Evolutionary conservation across 805 yeast species (phyloP), one percentile per base, ranked within the genome.

Genomic region (Teunomyces lycoperdinae): DNA sequence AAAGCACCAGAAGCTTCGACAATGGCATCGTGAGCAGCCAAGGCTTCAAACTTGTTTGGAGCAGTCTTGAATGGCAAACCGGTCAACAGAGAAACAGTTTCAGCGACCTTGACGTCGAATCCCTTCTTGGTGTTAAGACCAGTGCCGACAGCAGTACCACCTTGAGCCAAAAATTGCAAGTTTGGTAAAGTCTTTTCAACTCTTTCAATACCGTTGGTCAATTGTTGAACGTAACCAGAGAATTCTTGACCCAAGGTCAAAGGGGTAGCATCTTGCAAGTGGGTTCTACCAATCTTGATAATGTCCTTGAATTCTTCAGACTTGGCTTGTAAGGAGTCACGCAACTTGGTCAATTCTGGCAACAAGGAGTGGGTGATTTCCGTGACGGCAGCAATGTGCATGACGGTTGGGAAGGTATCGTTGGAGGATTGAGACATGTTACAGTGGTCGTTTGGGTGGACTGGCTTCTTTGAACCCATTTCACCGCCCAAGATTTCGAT

Each of bases 101-200:
- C 84, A 51, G 99, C 99, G 58, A 94, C 83, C 58, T 86, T 83
- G 60, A 76, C 84, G 61, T 89, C 96, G 67, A 87, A 94, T 24
- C 98, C 98, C 65, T 82, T 80, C 67, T 73, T 85, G 73, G 98
- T 92, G 83, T 94, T 94, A 61, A 94, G 81, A 57, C 99, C 99
- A 48, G 99, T 94, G 61, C 99, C 99, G 48, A 94, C 99, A 52
- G 99, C 99, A 53, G 99, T 94, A 76, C 99, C 99, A 77, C 99
- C 99, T 78, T 94, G 99, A 42, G 99, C 99, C 59, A 94, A 81
- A 67, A 67, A 82, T 62, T 84, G 79, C 67, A 94, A 78, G 71
- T 83, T 83, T 58, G 88, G 88, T 56, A 94, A 79, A 45, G 85
- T 70, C 53, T 74, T 73, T 75, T 89, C 89, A 51, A 94, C 86